phyloP scores from a whole-genome alignment of 306 rosid genomes.

The Vicia sativa region DNA sequence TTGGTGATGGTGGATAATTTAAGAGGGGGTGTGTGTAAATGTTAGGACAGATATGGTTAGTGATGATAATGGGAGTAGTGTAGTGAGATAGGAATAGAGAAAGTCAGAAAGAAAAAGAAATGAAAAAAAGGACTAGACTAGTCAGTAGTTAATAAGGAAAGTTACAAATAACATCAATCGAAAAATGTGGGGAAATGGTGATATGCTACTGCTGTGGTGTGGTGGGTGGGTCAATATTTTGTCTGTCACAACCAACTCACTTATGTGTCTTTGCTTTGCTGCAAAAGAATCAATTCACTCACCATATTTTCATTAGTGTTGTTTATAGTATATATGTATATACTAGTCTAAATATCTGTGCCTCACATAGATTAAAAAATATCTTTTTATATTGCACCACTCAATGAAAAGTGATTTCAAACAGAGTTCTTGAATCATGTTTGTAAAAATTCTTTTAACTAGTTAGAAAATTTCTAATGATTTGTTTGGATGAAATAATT shows the following conservation, averaged over 20 bases:
- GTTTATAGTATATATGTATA: too few species aligned
- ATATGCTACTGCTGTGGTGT: conserved; percentile 21
- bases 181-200: conserved; percentile 37
- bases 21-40: conserved; percentile 35
- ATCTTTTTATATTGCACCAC: too few species aligned
- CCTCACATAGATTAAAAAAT: too few species aligned
- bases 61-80: conserved; percentile 54
- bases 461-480: too few species aligned
- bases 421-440: too few species aligned
- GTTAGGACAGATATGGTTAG: conserved; percentile 44
- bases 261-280: neutral
- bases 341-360: too few species aligned
- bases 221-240: conserved; percentile 1
- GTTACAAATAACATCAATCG: conserved; percentile 35
- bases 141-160: conserved; percentile 25
- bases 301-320: too few species aligned
- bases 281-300: neutral
- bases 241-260: neutral
- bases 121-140: neutral
- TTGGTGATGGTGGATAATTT: conserved; percentile 53
- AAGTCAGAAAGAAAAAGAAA: neutral
- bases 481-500: too few species aligned
- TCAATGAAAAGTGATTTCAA: too few species aligned
- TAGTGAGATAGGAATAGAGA: conserved; percentile 4
- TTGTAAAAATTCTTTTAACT: too few species aligned